A percentile compares a stretch with the other conserved stretches of the same genome.
phyloP scores from a whole-genome alignment of 2,329 filamentous ascomycete species.

The Nigrospora sphaerica region DNA sequence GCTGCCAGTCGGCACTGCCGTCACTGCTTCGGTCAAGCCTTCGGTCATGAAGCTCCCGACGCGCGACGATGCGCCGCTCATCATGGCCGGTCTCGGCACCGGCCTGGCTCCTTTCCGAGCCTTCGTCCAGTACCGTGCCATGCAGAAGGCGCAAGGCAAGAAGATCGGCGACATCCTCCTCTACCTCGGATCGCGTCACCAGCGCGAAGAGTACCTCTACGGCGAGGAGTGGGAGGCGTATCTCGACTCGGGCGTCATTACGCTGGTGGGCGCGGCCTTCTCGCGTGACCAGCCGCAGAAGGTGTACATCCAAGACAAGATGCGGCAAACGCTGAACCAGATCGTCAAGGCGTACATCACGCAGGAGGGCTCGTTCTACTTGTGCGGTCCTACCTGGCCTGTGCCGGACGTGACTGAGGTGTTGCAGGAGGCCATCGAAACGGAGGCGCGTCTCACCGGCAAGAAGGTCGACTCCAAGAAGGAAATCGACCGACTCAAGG shows the following conservation, averaged over 20 bases:
- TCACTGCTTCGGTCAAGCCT: conserved; percentile 93
- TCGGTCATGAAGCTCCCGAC: conserved; percentile 98
- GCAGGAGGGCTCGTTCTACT: conserved; percentile 89
- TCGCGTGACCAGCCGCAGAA: conserved; percentile 95
- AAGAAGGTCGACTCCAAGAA: conserved; percentile 81
- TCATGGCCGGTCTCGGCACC: conserved; percentile 98
- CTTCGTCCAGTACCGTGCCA: conserved; percentile 95
- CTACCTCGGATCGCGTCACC: conserved; percentile 95
- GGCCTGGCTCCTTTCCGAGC: conserved; percentile 98
- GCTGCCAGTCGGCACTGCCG: conserved; percentile 66
- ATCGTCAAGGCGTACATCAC: conserved; percentile 82
- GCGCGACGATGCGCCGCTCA: conserved; percentile 82
- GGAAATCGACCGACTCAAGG: conserved; percentile 97
- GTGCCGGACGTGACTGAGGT: conserved; percentile 95
- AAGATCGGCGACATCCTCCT: conserved; percentile 88
- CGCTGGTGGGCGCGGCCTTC: conserved; percentile 87
- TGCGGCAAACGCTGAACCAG: conserved; percentile 78
- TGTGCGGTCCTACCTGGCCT: conserved; percentile 97
- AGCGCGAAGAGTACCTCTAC: conserved; percentile 97
- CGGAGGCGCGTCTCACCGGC: conserved; percentile 60
- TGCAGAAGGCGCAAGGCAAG: conserved; percentile 96
- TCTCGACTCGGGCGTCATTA: conserved; percentile 90
- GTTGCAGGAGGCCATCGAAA: conserved; percentile 81
- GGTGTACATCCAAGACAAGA: conserved; percentile 98
- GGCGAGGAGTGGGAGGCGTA: conserved; percentile 99